A percentile compares a stretch with the other conserved stretches of the same genome.
phyloP scores from a whole-genome alignment of 2,329 filamentous ascomycete genomes.

The Xylaria sp. region DNA sequence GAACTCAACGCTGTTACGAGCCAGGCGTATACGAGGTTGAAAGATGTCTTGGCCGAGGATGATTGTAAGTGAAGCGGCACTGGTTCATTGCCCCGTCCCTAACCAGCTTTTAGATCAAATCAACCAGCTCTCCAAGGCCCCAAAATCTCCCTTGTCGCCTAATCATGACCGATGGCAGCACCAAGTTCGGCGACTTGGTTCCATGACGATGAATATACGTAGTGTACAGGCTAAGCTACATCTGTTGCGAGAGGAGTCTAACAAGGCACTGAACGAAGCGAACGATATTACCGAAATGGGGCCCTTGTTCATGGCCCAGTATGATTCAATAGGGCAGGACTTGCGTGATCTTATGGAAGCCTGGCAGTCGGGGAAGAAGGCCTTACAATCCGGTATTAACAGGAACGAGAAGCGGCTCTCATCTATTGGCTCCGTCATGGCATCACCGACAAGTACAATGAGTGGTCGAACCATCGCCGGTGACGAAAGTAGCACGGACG shows the following conservation, averaged over 20 bases:
- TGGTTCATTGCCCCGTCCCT: neutral
- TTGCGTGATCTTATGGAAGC: slow-evolving; percentile 79
- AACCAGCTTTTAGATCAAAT: slow-evolving; percentile 18
- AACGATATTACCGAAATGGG: slow-evolving; percentile 77
- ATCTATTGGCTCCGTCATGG: slow-evolving; percentile 60
- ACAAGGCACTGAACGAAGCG: slow-evolving; percentile 75
- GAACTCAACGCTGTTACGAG: slow-evolving; percentile 66
- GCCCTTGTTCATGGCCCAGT: slow-evolving; percentile 80
- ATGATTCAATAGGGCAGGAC: slow-evolving; percentile 92
- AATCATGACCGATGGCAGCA: slow-evolving; percentile 83
- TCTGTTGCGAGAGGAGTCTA: slow-evolving; percentile 87
- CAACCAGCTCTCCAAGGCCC: slow-evolving; percentile 59
- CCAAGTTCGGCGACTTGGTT: slow-evolving; percentile 86
- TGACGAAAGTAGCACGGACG: slow-evolving; percentile 60
- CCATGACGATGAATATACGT: slow-evolving; percentile 86
- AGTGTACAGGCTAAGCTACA: slow-evolving; percentile 95
- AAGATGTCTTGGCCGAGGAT: slow-evolving; percentile 75
- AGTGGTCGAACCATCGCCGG: slow-evolving; percentile 71
- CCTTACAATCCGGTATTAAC: slow-evolving; percentile 81
- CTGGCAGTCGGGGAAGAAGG: slow-evolving; percentile 87
- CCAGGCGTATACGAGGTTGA: slow-evolving; percentile 68
- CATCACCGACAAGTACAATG: slow-evolving; percentile 67
- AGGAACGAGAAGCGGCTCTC: slow-evolving; percentile 75
- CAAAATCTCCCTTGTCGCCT: slow-evolving; percentile 68
- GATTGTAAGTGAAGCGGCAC: slow-evolving; percentile 63